Percentiles rank a stretch among this genome's conserved stretches.
These are phyloP conservation scores for Ophiostoma himal-ulmi DNA, from an alignment of 2,329 filamentous ascomycete species.

Conservation along the genomic window DNA sequence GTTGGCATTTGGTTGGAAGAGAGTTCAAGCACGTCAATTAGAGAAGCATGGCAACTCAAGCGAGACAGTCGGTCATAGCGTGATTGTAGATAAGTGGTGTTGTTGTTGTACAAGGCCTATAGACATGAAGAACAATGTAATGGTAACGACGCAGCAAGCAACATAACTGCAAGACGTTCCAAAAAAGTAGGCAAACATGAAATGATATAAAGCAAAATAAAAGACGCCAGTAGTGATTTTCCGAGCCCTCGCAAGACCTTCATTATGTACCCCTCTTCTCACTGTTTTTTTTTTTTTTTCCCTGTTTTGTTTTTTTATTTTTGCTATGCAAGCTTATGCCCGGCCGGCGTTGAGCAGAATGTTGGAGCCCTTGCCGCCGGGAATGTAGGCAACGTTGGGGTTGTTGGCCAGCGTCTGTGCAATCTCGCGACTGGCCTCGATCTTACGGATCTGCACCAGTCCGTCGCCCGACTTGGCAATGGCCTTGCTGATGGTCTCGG, in stretches of 20 bases:
- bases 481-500: slow-evolving; percentile 85
- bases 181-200: neutral
- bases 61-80: neutral
- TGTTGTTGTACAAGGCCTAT: slow-evolving; percentile 18
- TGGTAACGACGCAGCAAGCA: neutral
- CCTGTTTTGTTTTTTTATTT: neutral
- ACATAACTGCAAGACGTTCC: neutral
- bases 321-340: slow-evolving; percentile 29
- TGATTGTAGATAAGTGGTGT: slow-evolving; percentile 15
- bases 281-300: neutral
- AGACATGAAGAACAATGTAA: slow-evolving; percentile 9
- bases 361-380: slow-evolving; percentile 59
- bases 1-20: slow-evolving; percentile 54
- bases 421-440: slow-evolving; percentile 95
- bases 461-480: slow-evolving; percentile 92
- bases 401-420: slow-evolving; percentile 82
- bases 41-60: neutral
- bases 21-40: neutral
- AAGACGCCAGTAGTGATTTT: slow-evolving; percentile 23
- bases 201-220: slow-evolving; percentile 5
- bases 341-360: slow-evolving; percentile 49
- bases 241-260: slow-evolving; percentile 15
- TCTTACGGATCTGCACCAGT: slow-evolving; percentile 90
- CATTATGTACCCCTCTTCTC: slow-evolving; percentile 11
- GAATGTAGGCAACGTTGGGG: slow-evolving; percentile 93